phyloP scores from a whole-genome alignment of 192 early-diverging fungal species.

The Linnemannia hyalina region DNA sequence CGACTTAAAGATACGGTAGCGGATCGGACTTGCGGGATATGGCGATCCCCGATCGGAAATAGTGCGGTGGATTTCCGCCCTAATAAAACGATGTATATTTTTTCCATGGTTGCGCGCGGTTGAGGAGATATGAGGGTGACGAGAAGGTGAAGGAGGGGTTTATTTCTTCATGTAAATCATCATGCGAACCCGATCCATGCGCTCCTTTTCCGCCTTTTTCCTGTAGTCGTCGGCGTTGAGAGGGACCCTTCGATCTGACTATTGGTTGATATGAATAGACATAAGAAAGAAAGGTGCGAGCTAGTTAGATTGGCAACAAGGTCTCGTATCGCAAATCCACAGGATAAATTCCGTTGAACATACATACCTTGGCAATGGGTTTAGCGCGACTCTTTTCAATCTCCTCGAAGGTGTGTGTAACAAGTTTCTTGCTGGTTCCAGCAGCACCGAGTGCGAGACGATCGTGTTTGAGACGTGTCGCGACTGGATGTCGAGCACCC shows the following conservation, averaged over 20 bases:
- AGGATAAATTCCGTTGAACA: background rate
- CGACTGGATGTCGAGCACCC: conserved; percentile 59
- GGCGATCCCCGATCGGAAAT: too few species aligned
- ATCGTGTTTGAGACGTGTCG: conserved; percentile 62
- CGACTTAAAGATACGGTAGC: too few species aligned
- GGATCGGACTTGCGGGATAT: too few species aligned
- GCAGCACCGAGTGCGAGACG: conserved; percentile 57
- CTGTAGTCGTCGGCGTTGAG: conserved; percentile 46
- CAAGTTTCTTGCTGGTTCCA: conserved; percentile 23
- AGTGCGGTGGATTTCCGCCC: too few species aligned
- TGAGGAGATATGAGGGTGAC: too few species aligned
- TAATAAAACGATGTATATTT: too few species aligned
- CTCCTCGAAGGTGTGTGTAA: conserved; percentile 38
- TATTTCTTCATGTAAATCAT: conserved; percentile 58
- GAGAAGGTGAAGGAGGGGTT: background rate
- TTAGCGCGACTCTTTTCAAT: conserved; percentile 38
- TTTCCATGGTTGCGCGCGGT: too few species aligned
- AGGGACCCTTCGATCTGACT: conserved; percentile 38
- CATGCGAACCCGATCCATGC: conserved; percentile 37
- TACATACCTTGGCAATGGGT: conserved; percentile 34
- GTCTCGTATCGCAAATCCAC: background rate
- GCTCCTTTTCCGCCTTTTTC: conserved; percentile 46
- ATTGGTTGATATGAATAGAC: background rate
- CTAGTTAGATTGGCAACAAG: background rate
- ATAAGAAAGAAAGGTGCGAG: background rate